Conservation (phyloP, 306 rosid genomes). For the Dryas octopetala region DNA sequence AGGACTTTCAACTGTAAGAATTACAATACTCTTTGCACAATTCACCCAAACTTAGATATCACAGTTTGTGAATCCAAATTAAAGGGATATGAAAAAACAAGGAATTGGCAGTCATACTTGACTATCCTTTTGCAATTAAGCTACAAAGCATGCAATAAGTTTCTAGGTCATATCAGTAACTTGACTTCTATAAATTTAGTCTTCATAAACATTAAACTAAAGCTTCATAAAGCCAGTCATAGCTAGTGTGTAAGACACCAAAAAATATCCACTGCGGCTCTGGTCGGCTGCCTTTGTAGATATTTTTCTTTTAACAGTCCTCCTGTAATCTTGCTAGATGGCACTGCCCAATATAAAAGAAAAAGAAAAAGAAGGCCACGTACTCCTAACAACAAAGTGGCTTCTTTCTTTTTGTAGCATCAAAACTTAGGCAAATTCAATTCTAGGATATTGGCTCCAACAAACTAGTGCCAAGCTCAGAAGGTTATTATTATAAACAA, state of each 20-base stretch:
- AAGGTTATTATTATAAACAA: no score
- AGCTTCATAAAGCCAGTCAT: not conserved
- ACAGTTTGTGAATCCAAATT: no score
- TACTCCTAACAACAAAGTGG: not conserved
- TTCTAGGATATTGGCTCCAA: no score
- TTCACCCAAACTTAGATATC: no score
- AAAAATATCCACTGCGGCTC: constrained; percentile 13
- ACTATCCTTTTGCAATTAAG: not conserved
- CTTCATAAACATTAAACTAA: not conserved
- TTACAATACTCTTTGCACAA: no score
- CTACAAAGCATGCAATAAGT: no score
- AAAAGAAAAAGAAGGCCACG: not conserved
- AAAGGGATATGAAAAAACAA: no score
- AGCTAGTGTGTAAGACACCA: not conserved
- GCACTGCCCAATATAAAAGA: not conserved
- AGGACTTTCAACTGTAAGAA: no score
- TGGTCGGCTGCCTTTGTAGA: constrained; percentile 11
- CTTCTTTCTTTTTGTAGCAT: not conserved
- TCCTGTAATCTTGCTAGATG: not conserved
- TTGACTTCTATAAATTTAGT: constrained; percentile 5
- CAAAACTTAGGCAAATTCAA: no score
- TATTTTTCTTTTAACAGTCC: not conserved
- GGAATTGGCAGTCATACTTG: not conserved
- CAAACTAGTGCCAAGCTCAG: no score
- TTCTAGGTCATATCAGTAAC: not conserved